Evolutionary conservation across 2,329 filamentous ascomycete genomes (phyloP), one percentile per base, ranked within the genome.

Genomic region (Arthrinium puccinioides): DNA sequence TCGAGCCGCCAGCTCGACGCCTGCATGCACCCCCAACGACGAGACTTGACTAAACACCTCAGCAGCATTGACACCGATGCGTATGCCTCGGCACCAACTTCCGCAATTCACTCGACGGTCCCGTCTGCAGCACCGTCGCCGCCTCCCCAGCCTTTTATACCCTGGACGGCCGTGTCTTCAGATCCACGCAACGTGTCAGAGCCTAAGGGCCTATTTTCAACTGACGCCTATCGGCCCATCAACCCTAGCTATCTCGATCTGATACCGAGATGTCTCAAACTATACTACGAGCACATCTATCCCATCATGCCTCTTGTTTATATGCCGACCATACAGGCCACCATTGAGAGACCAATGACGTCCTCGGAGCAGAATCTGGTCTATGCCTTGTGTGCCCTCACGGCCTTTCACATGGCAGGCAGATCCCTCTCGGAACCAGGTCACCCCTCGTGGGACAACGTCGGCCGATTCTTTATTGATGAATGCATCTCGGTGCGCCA

Each of bases 231-330:
- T 57, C 66, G 44, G 57, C 69, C 44, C 7, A 52, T 53, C 6
- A 53, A 48, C 24, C 53, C 57, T 3, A 60, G 51, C 55, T 79
- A 57, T 47, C 70, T 52, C 54, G 65, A 54, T 54, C 63, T 61
- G 52, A 68, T 61, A 45, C 76, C 60, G 54, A 74, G 51, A 56
- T 79, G 75, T 51, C 62, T 80, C 40, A 74, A 80, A 30, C 74
- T 75, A 44, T 82, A 75, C 58, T 76, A 79, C 56, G 62, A 67
- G 47, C 67, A 79, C 51, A 68, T 81, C 37, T 81, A 81, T 45
- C 74, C 76, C n/a, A 76, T 76, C 36, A 76, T 79, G 63, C 77
- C 77, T 1, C 66, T 81, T 4, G 56, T 81, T 7, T 71, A 79
- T 37, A 74, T 75, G 51, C 72, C 77, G 30, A 64, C 64, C 8